These are phyloP conservation scores for Lepidium didymum DNA, from an alignment of 345 rosid genomes.

Conservation along the genomic window DNA sequence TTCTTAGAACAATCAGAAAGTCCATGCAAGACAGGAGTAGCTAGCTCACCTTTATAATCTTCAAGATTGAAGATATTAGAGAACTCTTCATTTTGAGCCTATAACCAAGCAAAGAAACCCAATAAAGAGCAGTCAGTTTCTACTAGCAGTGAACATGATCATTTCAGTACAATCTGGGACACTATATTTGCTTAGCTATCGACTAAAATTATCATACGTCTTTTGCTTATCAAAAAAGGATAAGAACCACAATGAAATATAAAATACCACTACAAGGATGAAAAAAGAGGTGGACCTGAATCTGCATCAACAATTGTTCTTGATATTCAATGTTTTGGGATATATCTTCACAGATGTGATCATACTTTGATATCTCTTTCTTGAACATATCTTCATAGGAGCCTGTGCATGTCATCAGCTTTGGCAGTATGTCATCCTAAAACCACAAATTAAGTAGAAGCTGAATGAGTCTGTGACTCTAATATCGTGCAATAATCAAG, in stretches of 20 bases:
- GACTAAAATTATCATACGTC: neutral
- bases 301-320: constrained; percentile 79
- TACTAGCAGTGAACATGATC: constrained; percentile 4
- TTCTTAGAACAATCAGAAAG: neutral
- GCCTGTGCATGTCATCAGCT: constrained; percentile 86
- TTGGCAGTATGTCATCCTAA: constrained; percentile 96
- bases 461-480: constrained; percentile 7
- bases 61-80: constrained; percentile 75
- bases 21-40: constrained; percentile 15
- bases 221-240: neutral
- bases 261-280: neutral
- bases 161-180: constrained; percentile 5
- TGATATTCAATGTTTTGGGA: constrained; percentile 88
- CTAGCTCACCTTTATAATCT: constrained; percentile 79
- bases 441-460: constrained; percentile 18
- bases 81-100: constrained; percentile 93
- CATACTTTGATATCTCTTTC: constrained; percentile 90
- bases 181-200: neutral
- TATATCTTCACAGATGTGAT: constrained; percentile 72
- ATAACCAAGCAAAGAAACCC: constrained; percentile 17
- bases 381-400: constrained; percentile 91
- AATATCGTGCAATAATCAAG: neutral
- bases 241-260: neutral
- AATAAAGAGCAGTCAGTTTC: constrained; percentile 8
- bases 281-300: constrained; percentile 55